Evolutionary conservation across 1,284 basidiomycete genomes (phyloP).

Genomic region (Cryptococcus sp.): DNA sequence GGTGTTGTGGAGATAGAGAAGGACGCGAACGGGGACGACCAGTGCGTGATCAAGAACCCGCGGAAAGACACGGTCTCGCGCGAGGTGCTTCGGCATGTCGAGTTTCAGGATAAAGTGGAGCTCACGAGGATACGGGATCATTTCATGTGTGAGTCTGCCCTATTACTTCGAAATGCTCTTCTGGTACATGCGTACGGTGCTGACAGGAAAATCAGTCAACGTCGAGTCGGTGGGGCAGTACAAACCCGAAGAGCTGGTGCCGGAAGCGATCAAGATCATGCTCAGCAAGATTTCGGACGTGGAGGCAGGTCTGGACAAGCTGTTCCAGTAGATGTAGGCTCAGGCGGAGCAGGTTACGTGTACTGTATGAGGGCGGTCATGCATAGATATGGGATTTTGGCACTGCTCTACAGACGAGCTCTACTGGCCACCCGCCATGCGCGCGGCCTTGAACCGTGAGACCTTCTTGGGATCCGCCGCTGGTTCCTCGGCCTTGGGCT

Average conservation of each 20-base stretch:
- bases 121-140: conserved; percentile 85
- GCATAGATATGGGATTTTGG: conserved; percentile 2
- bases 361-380: conserved; percentile 3
- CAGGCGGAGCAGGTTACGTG: background rate
- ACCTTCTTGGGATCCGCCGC: conserved; percentile 33
- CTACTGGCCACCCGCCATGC: conserved; percentile 18
- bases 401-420: background rate
- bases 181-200: background rate
- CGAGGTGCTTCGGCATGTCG: conserved; percentile 87
- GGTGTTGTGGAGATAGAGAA: conserved; percentile 75
- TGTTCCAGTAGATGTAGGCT: conserved; percentile 15
- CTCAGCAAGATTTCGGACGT: conserved; percentile 65
- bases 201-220: conserved; percentile 59
- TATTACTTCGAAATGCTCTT: background rate
- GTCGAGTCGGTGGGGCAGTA: conserved; percentile 90
- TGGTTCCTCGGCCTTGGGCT: background rate
- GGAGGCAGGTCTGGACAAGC: conserved; percentile 46
- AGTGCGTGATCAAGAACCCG: conserved; percentile 58
- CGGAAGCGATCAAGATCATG: conserved; percentile 79
- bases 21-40: conserved; percentile 52
- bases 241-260: conserved; percentile 75
- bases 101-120: conserved; percentile 82
- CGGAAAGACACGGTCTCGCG: conserved; percentile 87
- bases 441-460: conserved; percentile 43
- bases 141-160: conserved; percentile 74